Base-by-base conservation (phyloP, 2,329 filamentous ascomycete species). In the Clarireedia hainanense region DNA sequence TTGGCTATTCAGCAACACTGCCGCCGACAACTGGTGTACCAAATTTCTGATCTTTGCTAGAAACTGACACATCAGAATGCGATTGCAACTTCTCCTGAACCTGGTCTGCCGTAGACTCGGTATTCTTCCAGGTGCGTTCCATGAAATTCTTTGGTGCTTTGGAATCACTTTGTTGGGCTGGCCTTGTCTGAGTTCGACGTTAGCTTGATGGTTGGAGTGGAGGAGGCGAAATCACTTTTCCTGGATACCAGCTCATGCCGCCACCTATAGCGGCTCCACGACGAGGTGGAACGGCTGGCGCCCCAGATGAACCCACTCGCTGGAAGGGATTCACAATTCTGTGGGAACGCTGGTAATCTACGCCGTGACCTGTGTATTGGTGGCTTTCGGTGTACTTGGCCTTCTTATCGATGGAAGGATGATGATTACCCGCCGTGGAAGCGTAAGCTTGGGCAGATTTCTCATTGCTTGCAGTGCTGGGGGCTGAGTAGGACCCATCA, bases 241-340 rank as follows among this genome's bases (percentile, higher is more conserved):
- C 39, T 20, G 39, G 39, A 42, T 63, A 62, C 59, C 60, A 64
- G 37, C 57, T 63, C 63, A 64, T 63, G 3, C 60, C 61, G 4
- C 58, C 46, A 24, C 60, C 60, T 36, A 54, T 47, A 26, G 60
- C 57, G 5, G 57, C 59, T 26, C 61, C 57, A 14, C 42, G n/a
- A 2, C 53, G 20, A 14, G 43, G 43, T 20, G 43, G 26, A 47
- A 27, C 20, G 14, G 12, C 23, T 15, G 43, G 43, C 5, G 43
- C 4, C 20, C 20, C 14, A 26, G 39, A 42, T n/a, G 17, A 14
- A n/a, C 39, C 39, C 14, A 20, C 9, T 3, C 2, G 6, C 15
- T 6, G 15, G 39, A n/a, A 42, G 7, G 15, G 39, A 42, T 42
- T 15, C 17, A n/a, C 15, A 6, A 42, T 42, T n/a, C 15, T 15